A percentile compares a stretch with the other conserved stretches of the same genome.
Evolutionary conservation across 169 alveolate species (phyloP).

Genomic region (Eimeria tenella): DNA sequence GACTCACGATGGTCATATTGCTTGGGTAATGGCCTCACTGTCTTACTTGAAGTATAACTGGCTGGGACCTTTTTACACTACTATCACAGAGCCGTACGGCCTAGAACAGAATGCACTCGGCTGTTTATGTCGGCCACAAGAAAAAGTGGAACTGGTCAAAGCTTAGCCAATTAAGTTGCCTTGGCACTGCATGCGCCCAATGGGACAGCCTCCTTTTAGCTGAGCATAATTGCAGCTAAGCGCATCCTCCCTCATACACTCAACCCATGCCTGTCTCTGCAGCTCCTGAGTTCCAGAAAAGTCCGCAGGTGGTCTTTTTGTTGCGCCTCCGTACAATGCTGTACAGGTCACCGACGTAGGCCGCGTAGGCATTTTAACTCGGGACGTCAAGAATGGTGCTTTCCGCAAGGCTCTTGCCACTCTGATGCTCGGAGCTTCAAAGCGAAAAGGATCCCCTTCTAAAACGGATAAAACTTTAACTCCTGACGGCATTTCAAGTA

Average conservation of each 20-base stretch:
- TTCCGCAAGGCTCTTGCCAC: constrained; percentile 68
- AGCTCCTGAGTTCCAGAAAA: background rate
- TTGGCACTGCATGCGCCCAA: no score
- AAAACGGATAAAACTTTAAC: constrained; percentile 36
- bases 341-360: constrained; percentile 78
- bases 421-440: constrained; percentile 69
- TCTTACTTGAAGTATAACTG: background rate
- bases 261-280: background rate
- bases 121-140: no score
- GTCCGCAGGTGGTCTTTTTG: no score
- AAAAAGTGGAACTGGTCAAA: no score
- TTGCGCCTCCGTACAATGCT: no score
- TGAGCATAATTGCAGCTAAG: background rate
- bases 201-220: background rate
- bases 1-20: constrained; percentile 81
- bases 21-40: constrained; percentile 71
- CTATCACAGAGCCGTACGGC: no score
- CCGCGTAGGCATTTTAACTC: constrained; percentile 71
- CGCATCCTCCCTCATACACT: background rate
- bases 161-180: no score
- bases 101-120: no score
- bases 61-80: background rate
- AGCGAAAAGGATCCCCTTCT: constrained; percentile 41
- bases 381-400: constrained; percentile 65
- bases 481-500: constrained; percentile 43